These are phyloP conservation scores for Tothia fuscella DNA, from an alignment of 2,329 filamentous ascomycete genomes.

Conservation along the genomic window DNA sequence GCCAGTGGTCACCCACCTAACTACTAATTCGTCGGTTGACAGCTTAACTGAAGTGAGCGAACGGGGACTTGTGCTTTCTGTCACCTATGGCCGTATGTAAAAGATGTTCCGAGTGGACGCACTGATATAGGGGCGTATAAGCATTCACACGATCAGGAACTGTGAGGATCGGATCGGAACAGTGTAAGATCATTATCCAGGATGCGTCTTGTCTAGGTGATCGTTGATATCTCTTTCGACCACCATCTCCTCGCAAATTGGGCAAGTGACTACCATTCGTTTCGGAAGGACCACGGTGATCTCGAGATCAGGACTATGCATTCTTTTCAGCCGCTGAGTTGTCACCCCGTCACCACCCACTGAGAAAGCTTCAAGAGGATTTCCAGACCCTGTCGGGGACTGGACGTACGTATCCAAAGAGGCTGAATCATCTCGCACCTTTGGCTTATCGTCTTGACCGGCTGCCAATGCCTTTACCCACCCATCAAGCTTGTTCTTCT, in stretches of 20 bases:
- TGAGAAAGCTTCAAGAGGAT: neutral
- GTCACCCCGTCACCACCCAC: slow-evolving; percentile 10
- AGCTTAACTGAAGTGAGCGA: no score
- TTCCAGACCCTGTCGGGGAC: neutral
- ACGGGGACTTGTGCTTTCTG: no score
- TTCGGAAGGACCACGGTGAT: slow-evolving; percentile 11
- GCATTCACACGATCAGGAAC: no score
- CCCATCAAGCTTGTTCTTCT: slow-evolving; percentile 32
- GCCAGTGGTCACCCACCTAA: no score
- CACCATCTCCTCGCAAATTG: slow-evolving; percentile 24
- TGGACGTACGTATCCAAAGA: neutral
- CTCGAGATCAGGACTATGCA: no score
- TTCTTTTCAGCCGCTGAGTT: no score
- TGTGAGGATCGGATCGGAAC: no score
- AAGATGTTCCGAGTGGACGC: no score
- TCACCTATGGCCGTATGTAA: no score
- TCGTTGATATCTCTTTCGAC: slow-evolving; percentile 25
- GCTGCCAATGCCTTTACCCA: slow-evolving; percentile 24
- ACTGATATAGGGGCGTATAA: no score
- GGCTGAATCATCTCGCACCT: neutral
- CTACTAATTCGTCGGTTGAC: no score
- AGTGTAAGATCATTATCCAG: no score
- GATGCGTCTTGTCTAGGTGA: slow-evolving; percentile 24
- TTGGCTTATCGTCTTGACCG: slow-evolving; percentile 10
- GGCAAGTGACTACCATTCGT: slow-evolving; percentile 24